Conservation (phyloP, 1,284 basidiomycete genomes). For the Anthracocystis panici-leucophaei region DNA sequence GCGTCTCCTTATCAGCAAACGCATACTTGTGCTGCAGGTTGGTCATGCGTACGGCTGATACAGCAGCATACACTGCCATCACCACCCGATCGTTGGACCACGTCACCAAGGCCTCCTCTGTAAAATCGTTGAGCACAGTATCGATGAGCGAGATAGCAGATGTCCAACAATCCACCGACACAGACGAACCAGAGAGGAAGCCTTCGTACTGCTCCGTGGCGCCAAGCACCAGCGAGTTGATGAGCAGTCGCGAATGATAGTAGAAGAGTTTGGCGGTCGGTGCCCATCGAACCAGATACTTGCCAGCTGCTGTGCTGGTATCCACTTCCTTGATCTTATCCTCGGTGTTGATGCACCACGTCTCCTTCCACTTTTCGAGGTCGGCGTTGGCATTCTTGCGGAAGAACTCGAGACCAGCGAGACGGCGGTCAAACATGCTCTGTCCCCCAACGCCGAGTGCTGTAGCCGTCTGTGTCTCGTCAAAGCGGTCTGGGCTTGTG, state of each 20-base stretch:
- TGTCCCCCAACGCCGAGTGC: conserved; percentile 49
- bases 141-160: conserved; percentile 56
- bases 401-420: conserved; percentile 54
- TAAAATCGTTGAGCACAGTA: conserved; percentile 54
- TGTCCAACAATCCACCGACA: conserved; percentile 58
- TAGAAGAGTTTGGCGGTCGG: conserved; percentile 57
- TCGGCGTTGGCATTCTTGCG: conserved; percentile 56
- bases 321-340: conserved; percentile 56
- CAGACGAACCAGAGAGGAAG: conserved; percentile 37
- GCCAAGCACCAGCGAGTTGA: conserved; percentile 60
- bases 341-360: conserved; percentile 58
- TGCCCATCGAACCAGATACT: conserved; percentile 59
- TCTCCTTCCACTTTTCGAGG: conserved; percentile 61
- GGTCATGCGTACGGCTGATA: conserved; percentile 58
- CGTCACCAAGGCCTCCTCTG: conserved; percentile 47
- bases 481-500: conserved; percentile 43
- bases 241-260: conserved; percentile 56
- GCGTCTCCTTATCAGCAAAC: conserved; percentile 50
- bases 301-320: conserved; percentile 50
- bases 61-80: conserved; percentile 60
- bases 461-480: conserved; percentile 45
- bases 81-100: conserved; percentile 59
- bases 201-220: conserved; percentile 52
- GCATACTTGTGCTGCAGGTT: conserved; percentile 55
- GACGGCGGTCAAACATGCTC: conserved; percentile 45